These are phyloP conservation scores for Handroanthus guayacan DNA, from an alignment of 257 asterid species.

Conservation along the genomic window DNA sequence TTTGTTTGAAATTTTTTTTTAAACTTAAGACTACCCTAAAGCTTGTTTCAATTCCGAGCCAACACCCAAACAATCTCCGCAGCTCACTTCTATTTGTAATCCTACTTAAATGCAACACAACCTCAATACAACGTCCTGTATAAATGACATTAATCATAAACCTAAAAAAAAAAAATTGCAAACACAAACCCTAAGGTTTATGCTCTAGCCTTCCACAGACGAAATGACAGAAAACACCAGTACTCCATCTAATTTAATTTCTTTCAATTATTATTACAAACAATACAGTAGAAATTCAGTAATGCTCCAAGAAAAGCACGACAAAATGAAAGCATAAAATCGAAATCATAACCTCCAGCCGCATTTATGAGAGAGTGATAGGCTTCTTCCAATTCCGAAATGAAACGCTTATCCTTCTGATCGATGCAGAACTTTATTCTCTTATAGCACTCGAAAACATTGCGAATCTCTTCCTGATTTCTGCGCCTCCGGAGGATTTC, in stretches of 20 bases:
- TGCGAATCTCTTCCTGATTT: conserved; percentile 84
- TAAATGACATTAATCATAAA: conserved; percentile 13
- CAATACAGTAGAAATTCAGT: neutral
- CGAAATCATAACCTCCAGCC: conserved; percentile 65
- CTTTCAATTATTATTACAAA: conserved; percentile 5
- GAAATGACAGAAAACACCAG: neutral
- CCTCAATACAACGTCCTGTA: neutral
- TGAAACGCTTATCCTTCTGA: conserved; percentile 51
- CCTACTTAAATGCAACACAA: conserved; percentile 16
- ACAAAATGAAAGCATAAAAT: conserved; percentile 7
- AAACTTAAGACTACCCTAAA: neutral
- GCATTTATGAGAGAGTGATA: conserved; percentile 78
- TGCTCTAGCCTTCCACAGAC: conserved; percentile 8
- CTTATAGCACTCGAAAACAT: conserved; percentile 70
- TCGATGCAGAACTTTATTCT: conserved; percentile 58
- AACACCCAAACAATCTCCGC: neutral
- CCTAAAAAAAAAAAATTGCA: conserved; percentile 1
- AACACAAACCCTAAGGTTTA: conserved; percentile 20
- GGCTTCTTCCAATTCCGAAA: conserved; percentile 70
- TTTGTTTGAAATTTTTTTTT: neutral
- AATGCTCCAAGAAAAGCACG: conserved; percentile 15
- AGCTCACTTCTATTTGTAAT: neutral
- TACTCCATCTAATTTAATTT: conserved; percentile 12
- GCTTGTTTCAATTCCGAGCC: conserved; percentile 11
- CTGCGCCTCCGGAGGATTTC: conserved; percentile 71